Evolutionary conservation across 2,329 filamentous ascomycete genomes (phyloP).

Genomic region (Furcasterigmium furcatum): DNA sequence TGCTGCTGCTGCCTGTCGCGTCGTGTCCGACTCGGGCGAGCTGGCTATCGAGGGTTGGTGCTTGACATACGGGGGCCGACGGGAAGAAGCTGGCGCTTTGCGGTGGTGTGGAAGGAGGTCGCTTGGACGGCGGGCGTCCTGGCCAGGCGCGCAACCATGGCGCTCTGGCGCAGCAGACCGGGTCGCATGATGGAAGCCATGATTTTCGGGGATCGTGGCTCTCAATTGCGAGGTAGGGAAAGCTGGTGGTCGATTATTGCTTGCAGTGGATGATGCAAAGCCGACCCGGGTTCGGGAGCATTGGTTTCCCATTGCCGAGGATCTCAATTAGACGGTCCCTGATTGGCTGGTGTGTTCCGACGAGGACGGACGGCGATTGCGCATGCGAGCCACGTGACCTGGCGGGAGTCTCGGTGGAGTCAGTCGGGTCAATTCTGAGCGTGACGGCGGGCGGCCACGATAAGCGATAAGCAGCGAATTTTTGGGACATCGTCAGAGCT

Average conservation of each 20-base stretch:
- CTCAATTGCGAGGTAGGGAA: conserved; percentile 9
- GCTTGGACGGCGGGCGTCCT: conserved; percentile 36
- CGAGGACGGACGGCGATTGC: conserved; percentile 5
- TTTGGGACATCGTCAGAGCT: conserved; percentile 6
- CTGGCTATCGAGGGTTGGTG: too few relatives aligned
- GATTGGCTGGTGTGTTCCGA: conserved; percentile 35
- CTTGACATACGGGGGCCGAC: conserved; percentile 73
- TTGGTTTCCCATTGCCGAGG: conserved; percentile 43
- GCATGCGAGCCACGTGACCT: conserved; percentile 11
- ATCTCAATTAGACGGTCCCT: conserved; percentile 38
- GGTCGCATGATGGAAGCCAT: conserved; percentile 59
- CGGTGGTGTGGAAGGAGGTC: conserved; percentile 84
- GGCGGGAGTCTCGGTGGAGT: conserved; percentile 5
- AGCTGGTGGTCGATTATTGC: conserved; percentile 9
- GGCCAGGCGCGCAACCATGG: conserved; percentile 31
- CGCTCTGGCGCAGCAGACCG: conserved; percentile 51
- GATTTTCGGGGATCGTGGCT: conserved; percentile 14
- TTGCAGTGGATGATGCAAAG: conserved; percentile 22
- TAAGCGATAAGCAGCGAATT: conserved; percentile 10
- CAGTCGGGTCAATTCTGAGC: conserved; percentile 4
- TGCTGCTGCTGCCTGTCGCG: background rate
- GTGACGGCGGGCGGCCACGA: background rate
- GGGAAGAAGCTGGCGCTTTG: conserved; percentile 73
- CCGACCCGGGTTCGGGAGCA: conserved; percentile 8
- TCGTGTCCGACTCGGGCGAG: background rate